Evolutionary conservation across 2,329 filamentous ascomycete species (phyloP).

Genomic region (Falciphora oryzae): DNA sequence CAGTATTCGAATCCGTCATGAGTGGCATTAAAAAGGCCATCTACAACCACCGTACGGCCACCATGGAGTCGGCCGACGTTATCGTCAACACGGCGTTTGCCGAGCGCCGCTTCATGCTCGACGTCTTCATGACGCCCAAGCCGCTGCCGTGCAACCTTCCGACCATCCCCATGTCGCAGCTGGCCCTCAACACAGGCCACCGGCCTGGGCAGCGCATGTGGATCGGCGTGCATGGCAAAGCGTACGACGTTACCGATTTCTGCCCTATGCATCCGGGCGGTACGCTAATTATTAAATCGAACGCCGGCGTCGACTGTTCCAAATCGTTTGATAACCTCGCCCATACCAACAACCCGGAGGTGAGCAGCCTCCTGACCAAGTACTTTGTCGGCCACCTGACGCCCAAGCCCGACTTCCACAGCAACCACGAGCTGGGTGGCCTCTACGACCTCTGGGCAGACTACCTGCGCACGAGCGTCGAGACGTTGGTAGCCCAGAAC

Average conservation of each 20-base stretch:
- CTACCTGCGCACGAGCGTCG: slow-evolving; percentile 42
- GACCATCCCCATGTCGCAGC: slow-evolving; percentile 42
- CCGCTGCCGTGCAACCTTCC: slow-evolving; percentile 44
- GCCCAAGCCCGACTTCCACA: slow-evolving; percentile 42
- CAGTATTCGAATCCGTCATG: slow-evolving; percentile 49
- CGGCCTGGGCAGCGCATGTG: slow-evolving; percentile 39
- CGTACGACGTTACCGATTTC: slow-evolving; percentile 49
- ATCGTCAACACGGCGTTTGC: slow-evolving; percentile 48
- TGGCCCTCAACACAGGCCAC: slow-evolving; percentile 46
- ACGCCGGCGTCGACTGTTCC: slow-evolving; percentile 48
- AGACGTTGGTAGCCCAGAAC: slow-evolving; percentile 46
- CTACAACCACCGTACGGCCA: slow-evolving; percentile 45
- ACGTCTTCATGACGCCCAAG: slow-evolving; percentile 52
- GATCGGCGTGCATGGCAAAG: slow-evolving; percentile 47
- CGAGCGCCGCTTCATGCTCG: slow-evolving; percentile 50
- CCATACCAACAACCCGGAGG: slow-evolving; percentile 50
- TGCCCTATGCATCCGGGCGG: slow-evolving; percentile 47
- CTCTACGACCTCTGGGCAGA: slow-evolving; percentile 45
- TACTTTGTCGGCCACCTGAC: slow-evolving; percentile 48
- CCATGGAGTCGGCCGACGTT: slow-evolving; percentile 43
- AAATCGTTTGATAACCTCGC: slow-evolving; percentile 48
- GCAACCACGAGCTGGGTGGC: slow-evolving; percentile 33
- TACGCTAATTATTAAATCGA: slow-evolving; percentile 47
- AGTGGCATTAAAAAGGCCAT: slow-evolving; percentile 49
- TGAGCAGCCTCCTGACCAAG: slow-evolving; percentile 45